phyloP scores from a whole-genome alignment of 83 land plant genomes.

The Diphasiastrum complanatum region DNA sequence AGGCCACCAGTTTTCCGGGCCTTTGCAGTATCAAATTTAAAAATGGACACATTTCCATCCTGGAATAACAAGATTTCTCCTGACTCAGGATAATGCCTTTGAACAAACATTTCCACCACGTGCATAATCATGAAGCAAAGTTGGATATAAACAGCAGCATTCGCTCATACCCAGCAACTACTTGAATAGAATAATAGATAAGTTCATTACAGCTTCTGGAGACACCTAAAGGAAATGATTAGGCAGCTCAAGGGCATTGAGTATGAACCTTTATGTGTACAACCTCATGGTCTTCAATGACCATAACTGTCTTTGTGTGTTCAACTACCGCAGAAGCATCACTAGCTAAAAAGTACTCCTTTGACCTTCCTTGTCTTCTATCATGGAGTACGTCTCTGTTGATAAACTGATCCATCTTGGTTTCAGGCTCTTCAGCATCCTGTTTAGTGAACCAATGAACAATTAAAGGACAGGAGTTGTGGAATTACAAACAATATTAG shows the following conservation, averaged over 20 bases:
- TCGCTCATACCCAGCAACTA: no score
- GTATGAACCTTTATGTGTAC: slow-evolving; percentile 76
- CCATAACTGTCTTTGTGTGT: slow-evolving; percentile 72
- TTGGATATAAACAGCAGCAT: no score
- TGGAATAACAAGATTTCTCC: slow-evolving; percentile 23
- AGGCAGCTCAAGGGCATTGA: background rate
- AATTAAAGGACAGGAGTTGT: no score
- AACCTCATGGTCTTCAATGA: slow-evolving; percentile 90
- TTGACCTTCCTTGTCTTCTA: slow-evolving; percentile 51
- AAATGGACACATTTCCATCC: slow-evolving; percentile 78
- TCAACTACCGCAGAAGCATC: slow-evolving; percentile 89
- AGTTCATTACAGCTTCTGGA: no score
- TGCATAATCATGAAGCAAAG: no score
- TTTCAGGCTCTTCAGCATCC: slow-evolving; percentile 33
- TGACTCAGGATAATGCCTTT: no score
- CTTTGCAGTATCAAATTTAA: slow-evolving; percentile 72
- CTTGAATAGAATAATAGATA: no score
- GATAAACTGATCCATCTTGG: slow-evolving; percentile 26
- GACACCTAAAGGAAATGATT: no score
- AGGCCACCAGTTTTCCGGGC: slow-evolving; percentile 38
- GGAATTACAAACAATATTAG: no score
- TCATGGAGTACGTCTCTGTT: slow-evolving; percentile 22
- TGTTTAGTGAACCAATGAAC: slow-evolving; percentile 7
- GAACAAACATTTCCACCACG: no score
- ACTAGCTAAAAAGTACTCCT: slow-evolving; percentile 86